Evolutionary conservation across 768 basidiomycete genomes (phyloP).

Genomic region (Hygrophoropsis aurantiaca): DNA sequence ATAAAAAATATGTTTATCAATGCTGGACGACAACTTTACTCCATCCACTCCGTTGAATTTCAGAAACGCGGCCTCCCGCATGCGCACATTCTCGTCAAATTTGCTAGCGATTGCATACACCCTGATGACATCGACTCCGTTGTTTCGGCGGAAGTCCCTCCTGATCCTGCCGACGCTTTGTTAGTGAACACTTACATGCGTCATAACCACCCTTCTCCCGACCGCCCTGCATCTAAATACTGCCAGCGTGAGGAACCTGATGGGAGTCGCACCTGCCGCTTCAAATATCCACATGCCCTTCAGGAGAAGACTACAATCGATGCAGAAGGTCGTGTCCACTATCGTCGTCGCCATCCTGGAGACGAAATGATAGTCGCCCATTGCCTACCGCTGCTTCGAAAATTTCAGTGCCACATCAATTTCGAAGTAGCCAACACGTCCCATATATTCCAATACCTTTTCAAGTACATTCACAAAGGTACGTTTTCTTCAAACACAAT

Average conservation of each 20-base stretch:
- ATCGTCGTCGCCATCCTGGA: constrained; percentile 17
- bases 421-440: constrained; percentile 29
- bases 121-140: constrained; percentile 30
- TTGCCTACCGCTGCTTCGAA: constrained; percentile 19
- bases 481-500: no score
- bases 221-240: constrained; percentile 19
- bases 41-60: constrained; percentile 38
- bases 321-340: constrained; percentile 25
- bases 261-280: constrained; percentile 19
- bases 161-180: constrained; percentile 17
- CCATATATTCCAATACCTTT: constrained; percentile 37
- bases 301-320: constrained; percentile 25
- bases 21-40: constrained; percentile 29
- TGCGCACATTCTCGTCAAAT: constrained; percentile 40
- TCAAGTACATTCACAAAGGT: constrained; percentile 43
- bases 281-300: constrained; percentile 16
- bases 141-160: constrained; percentile 35
- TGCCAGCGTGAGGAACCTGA: constrained; percentile 20
- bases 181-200: constrained; percentile 33
- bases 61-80: constrained; percentile 44
- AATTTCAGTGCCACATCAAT: constrained; percentile 37
- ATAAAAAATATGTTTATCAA: constrained; percentile 31
- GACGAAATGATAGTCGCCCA: constrained; percentile 34
- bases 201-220: constrained; percentile 26
- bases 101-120: constrained; percentile 14